A percentile compares a stretch with the other conserved stretches of the same genome.
These are phyloP conservation scores for Penicillium sp. DNA, from an alignment of 2,329 filamentous ascomycete species.

Conservation along the genomic window DNA sequence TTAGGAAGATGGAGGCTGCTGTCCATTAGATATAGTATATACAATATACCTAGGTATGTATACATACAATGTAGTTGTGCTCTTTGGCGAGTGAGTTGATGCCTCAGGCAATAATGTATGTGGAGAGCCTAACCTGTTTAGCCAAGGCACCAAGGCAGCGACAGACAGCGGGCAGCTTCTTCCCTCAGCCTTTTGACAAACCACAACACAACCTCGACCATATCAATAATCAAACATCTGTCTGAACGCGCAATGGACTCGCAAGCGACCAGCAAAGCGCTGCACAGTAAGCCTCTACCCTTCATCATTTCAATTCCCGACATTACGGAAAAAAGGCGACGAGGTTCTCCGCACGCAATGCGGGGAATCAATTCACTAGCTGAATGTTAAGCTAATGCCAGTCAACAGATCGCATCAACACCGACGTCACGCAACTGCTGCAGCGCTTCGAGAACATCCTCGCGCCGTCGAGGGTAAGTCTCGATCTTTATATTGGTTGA, in stretches of 20 bases:
- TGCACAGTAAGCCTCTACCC: conserved; percentile 21
- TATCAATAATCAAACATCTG: no score
- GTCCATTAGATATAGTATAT: no score
- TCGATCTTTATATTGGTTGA: neutral
- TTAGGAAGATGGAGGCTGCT: no score
- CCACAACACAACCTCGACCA: no score
- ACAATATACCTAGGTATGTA: no score
- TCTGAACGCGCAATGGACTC: conserved; percentile 26
- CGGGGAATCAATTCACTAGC: conserved; percentile 1
- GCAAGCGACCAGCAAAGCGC: conserved; percentile 25
- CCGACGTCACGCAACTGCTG: conserved; percentile 44
- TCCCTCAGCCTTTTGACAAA: no score
- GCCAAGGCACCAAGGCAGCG: neutral
- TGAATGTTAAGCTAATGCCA: neutral
- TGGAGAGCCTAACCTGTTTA: neutral
- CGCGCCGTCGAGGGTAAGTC: conserved; percentile 46
- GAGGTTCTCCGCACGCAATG: neutral
- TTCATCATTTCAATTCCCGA: neutral
- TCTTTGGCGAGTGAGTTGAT: neutral
- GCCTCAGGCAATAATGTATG: neutral
- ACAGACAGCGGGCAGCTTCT: neutral
- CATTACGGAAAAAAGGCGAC: neutral
- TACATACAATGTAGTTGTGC: no score
- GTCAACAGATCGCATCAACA: conserved; percentile 40
- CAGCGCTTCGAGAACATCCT: conserved; percentile 56